Conservation (phyloP, 768 basidiomycete genomes). For the Lenzites betulinus region DNA sequence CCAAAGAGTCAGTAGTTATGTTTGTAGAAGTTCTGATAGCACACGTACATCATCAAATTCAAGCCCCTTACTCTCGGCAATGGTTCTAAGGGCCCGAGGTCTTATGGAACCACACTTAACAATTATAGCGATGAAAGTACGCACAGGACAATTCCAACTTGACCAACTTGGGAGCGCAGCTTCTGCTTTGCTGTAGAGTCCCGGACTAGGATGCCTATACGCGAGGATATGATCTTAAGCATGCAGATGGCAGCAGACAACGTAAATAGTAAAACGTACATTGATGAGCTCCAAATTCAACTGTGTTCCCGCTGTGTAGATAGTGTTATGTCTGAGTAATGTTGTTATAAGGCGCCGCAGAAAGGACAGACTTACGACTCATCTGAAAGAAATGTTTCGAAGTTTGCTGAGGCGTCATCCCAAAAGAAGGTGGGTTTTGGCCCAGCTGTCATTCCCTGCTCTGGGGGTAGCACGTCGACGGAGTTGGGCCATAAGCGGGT, state of each 20-base stretch:
- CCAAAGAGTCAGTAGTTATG: background rate
- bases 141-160: slow-evolving; percentile 59
- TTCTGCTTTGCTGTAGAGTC: slow-evolving; percentile 51
- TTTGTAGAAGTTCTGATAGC: background rate
- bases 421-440: slow-evolving; percentile 59
- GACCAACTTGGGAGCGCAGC: slow-evolving; percentile 53
- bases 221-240: too few relatives aligned
- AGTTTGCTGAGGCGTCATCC: slow-evolving; percentile 45
- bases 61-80: slow-evolving; percentile 66
- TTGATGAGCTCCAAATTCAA: slow-evolving; percentile 67
- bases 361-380: slow-evolving; percentile 40
- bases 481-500: slow-evolving; percentile 61
- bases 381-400: slow-evolving; percentile 53
- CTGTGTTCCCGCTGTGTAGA: slow-evolving; percentile 41
- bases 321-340: too few relatives aligned
- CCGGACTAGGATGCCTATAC: slow-evolving; percentile 68
- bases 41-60: slow-evolving; percentile 64
- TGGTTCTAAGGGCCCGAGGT: slow-evolving; percentile 36
- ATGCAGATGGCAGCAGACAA: too few relatives aligned
- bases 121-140: slow-evolving; percentile 27
- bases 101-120: too few relatives aligned
- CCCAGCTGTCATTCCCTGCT: slow-evolving; percentile 56
- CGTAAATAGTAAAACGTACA: slow-evolving; percentile 41
- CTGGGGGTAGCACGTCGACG: slow-evolving; percentile 59
- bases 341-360: too few relatives aligned